Percentiles rank a stretch among this genome's conserved stretches.
Conservation (phyloP, 2,329 filamentous ascomycete genomes). For the Sporothrix sp. region DNA sequence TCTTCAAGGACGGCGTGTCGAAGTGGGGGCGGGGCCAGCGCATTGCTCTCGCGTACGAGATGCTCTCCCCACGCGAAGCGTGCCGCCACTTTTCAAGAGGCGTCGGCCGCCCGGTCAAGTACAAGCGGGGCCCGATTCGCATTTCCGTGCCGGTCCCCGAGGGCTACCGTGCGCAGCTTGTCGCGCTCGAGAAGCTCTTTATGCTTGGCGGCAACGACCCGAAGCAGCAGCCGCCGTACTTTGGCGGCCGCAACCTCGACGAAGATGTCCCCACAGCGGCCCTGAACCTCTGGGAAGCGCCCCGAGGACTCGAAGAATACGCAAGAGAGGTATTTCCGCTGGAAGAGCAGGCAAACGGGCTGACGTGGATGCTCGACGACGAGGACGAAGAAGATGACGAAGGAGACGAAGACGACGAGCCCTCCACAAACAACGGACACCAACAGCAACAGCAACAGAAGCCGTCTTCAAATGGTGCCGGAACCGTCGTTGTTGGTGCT, state of each 20-base stretch:
- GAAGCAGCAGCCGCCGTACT: constrained; percentile 52
- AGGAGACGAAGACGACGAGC: constrained; percentile 31
- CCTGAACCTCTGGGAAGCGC: constrained; percentile 80
- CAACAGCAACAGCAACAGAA: neutral
- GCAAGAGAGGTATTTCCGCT: constrained; percentile 87
- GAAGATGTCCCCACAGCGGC: constrained; percentile 62
- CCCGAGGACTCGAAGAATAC: constrained; percentile 85
- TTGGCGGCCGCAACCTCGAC: constrained; percentile 48
- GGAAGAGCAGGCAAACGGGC: constrained; percentile 87
- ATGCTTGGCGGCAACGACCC: constrained; percentile 40
- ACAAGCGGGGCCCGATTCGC: constrained; percentile 69
- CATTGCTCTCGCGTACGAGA: constrained; percentile 84
- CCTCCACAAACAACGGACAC: neutral
- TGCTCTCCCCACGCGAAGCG: constrained; percentile 72
- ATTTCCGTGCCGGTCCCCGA: constrained; percentile 76
- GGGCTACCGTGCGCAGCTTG: constrained; percentile 81
- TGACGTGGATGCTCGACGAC: constrained; percentile 75
- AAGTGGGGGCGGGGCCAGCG: constrained; percentile 68
- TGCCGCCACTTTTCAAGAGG: constrained; percentile 73
- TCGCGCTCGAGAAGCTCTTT: constrained; percentile 55
- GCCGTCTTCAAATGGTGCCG: neutral
- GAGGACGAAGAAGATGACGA: constrained; percentile 32
- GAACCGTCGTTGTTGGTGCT: constrained; percentile 23
- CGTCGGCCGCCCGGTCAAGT: constrained; percentile 66
- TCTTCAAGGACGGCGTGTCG: constrained; percentile 84